Base-by-base conservation (phyloP, 441 rosid genomes). In the Gossypium davidsonii region DNA sequence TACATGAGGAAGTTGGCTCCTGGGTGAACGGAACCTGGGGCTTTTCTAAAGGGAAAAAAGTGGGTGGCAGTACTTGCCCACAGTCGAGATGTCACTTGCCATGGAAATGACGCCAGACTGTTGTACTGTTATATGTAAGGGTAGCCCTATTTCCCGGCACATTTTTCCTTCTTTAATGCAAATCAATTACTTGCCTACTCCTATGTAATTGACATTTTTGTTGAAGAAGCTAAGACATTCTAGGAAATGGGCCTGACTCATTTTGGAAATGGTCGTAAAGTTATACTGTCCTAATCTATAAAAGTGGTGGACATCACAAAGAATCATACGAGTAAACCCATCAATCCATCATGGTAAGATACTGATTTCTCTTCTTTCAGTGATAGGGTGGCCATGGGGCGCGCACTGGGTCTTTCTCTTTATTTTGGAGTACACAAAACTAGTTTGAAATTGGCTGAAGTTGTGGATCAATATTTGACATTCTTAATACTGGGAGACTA, bases 331-430 rank as follows among this genome's bases (percentile, higher is more conserved):
- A n/a, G 4, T 31, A 23, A 42, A 9, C 15, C 11, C 69, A 23
- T 64, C 34, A 64, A 42, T 64, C 31, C 6, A 42, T 42, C 7
- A 31, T 46, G 17, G 8, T 20, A 18, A 49, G 26, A 71, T 56
- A 62, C 72, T 52, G 65, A 60, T 11, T 23, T 75, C 11, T 25
- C 3, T 23, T 61, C 46, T 77, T 89, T 76, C 94, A 94, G 97
- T 78, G 99, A 94, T 77, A 88, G 97, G 84, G 97, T 94, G 81
- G 86, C 97, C 26, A 44, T 89, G 20, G 99, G 96, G 57, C 96
- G 99, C 73, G 90, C 97, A 74, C 79, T 94, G 80, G 99, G 87
- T 78, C 96, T 94, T 76, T 97, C 99, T 58, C 94, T 94, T 70
- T 92, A 85, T 82, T 94, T 94, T 65, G 97, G 99, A 75, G 98